Evolutionary conservation across 116 monocot genomes (phyloP), one percentile per base, ranked within the genome.

Genomic region (Iris pallida): DNA sequence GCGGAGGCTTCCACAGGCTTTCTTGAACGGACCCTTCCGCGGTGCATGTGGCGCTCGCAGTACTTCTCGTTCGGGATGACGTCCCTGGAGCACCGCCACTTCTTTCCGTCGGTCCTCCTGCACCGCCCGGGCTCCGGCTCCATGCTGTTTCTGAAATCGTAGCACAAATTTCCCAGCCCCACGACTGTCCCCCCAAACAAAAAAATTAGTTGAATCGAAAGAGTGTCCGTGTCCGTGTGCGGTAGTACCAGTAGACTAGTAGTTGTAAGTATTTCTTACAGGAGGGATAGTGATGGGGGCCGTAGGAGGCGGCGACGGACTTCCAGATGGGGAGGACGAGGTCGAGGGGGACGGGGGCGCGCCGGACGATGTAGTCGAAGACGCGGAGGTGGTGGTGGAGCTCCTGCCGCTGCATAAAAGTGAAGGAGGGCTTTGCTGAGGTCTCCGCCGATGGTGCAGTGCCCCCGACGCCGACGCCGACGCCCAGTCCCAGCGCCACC

Each of bases 321-420:
- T 90, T 90, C 94, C 90, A 94, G 53, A 90, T 94, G 73, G 94
- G 94, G 57, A 88, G 81, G 53, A 94, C 79, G 40, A 94, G 94
- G 58, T 94, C 83, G 59, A 88, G 63, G 8, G 90, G 94, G n/a
- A 94, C 88, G 15, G 90, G 90, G 18, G 86, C 72, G 55, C 88
- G 85, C 1, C 83, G 83, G 3, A 69, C 73, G 73, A 94, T 85
- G 90, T 94, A 85, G 59, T 80, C 82, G 85, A 76, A 93, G 74
- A 93, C 89, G 13, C 89, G 83, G 16, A 75, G 70, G 61, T 94
- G 94, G 59, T 94, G 85, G 60, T 88, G 75, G 43, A 90, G 79
- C 76, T 94, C 94, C 66, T 94, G 94, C 71, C 83, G 63, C 76
- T 94, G 90, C 78, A 94, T 77, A 56, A 88, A 90, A 42, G 94